These are phyloP conservation scores for Cadophora malorum DNA, from an alignment of 2,329 filamentous ascomycete species.

Conservation along the genomic window DNA sequence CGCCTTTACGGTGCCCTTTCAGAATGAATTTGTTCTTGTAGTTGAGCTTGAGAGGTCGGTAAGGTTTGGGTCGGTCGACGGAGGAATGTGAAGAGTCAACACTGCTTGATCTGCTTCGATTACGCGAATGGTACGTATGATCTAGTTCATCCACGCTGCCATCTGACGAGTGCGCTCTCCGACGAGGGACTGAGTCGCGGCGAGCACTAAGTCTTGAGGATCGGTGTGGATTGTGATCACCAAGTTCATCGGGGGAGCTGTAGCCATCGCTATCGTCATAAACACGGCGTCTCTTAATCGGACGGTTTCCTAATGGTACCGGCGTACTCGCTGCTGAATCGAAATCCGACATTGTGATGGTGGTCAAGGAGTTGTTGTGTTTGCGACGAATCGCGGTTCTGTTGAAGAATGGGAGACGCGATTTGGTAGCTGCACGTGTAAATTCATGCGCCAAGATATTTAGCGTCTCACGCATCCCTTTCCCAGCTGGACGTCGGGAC, in stretches of 20 bases:
- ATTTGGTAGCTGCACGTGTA: constrained; percentile 25
- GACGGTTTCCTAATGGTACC: constrained; percentile 27
- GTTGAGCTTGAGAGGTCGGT: constrained; percentile 42
- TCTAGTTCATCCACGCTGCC: constrained; percentile 42
- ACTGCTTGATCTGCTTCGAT: constrained; percentile 37
- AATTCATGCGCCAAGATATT: constrained; percentile 11
- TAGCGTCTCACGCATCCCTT: neutral
- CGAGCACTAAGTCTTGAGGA: constrained; percentile 43
- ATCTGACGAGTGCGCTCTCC: constrained; percentile 40
- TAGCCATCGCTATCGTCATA: constrained; percentile 51
- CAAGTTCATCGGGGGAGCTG: constrained; percentile 54
- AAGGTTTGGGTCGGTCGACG: constrained; percentile 30
- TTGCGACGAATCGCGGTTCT: constrained; percentile 19
- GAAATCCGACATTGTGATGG: constrained; percentile 39
- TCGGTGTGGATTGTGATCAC: constrained; percentile 44
- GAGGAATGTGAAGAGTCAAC: constrained; percentile 39
- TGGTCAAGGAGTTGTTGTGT: constrained; percentile 8
- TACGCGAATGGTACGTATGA: constrained; percentile 38
- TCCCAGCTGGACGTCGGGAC: constrained; percentile 15
- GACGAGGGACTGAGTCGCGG: constrained; percentile 34
- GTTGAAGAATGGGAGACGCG: constrained; percentile 26
- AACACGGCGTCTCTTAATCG: constrained; percentile 40
- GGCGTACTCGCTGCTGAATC: constrained; percentile 38
- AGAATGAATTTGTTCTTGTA: constrained; percentile 70
- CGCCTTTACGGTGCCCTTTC: constrained; percentile 76